Percentiles rank a stretch among this genome's conserved stretches.
Evolutionary conservation across 2,329 filamentous ascomycete genomes (phyloP).

Genomic region (Teratosphaeria viscida): DNA sequence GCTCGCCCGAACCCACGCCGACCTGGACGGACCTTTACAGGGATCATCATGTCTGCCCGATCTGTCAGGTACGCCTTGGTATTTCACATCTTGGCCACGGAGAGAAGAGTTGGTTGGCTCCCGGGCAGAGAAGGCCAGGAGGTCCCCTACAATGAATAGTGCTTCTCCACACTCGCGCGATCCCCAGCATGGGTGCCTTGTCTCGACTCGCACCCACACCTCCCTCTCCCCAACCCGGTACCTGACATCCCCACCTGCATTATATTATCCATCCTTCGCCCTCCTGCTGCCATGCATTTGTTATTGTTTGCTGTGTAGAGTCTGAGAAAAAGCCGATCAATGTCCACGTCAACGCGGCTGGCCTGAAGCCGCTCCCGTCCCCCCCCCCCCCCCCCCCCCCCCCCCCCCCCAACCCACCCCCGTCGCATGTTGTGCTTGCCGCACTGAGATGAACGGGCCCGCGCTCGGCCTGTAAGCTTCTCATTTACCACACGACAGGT

Average conservation of each 20-base stretch:
- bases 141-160: too few species aligned
- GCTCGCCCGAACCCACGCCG: too few species aligned
- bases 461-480: not conserved
- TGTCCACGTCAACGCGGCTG: not conserved
- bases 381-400: not conserved
- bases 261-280: not conserved
- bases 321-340: not conserved
- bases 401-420: not conserved
- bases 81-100: not conserved
- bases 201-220: not conserved
- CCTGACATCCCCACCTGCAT: not conserved
- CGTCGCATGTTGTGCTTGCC: not conserved
- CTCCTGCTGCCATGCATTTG: not conserved
- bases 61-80: not conserved
- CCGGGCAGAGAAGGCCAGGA: not conserved
- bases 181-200: not conserved
- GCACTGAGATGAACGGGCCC: not conserved
- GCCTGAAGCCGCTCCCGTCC: not conserved
- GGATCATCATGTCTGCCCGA: not conserved
- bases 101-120: not conserved
- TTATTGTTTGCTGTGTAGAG: not conserved
- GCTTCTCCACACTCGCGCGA: not conserved
- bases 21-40: too few species aligned
- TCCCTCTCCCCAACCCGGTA: not conserved
- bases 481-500: not conserved